phyloP scores from a whole-genome alignment of 768 basidiomycete species.

The Suillus sp. region DNA sequence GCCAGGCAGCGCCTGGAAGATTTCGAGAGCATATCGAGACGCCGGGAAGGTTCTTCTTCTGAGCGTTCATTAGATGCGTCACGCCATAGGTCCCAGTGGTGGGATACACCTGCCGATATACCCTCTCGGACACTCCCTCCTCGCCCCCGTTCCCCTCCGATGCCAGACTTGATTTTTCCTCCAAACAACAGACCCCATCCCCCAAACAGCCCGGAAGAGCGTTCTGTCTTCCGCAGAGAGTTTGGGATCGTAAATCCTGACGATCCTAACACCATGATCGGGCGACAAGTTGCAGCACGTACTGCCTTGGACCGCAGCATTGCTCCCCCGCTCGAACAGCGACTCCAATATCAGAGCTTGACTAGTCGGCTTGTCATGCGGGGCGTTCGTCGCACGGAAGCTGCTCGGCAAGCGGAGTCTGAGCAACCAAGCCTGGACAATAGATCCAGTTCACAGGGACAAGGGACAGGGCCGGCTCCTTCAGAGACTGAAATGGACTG shows the following conservation, averaged over 20 bases:
- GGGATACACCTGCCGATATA: conserved; percentile 21
- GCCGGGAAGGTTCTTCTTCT: conserved; percentile 16
- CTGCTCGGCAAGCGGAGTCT: conserved; percentile 17
- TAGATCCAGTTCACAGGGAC: not conserved
- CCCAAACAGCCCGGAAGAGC: conserved; percentile 16
- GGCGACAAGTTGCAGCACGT: conserved; percentile 37
- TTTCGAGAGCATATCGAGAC: conserved; percentile 25
- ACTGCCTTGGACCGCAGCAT: conserved; percentile 22
- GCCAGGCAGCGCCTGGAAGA: conserved; percentile 36
- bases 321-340: conserved; percentile 31
- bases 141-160: conserved; percentile 31
- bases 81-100: conserved; percentile 9
- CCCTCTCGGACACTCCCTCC: conserved; percentile 13
- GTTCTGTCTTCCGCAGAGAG: conserved; percentile 22
- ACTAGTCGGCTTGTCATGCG: conserved; percentile 26
- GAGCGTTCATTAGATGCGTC: conserved; percentile 1
- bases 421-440: not conserved
- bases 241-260: conserved; percentile 24
- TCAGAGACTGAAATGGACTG: conserved; percentile 7
- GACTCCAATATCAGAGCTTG: conserved; percentile 32
- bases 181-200: conserved; percentile 10
- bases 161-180: conserved; percentile 31
- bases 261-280: conserved; percentile 38
- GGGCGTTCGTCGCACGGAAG: conserved; percentile 27
- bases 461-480: not conserved